phyloP scores from a whole-genome alignment of 2,329 filamentous ascomycete genomes.

The Zymoseptoria tritici region DNA sequence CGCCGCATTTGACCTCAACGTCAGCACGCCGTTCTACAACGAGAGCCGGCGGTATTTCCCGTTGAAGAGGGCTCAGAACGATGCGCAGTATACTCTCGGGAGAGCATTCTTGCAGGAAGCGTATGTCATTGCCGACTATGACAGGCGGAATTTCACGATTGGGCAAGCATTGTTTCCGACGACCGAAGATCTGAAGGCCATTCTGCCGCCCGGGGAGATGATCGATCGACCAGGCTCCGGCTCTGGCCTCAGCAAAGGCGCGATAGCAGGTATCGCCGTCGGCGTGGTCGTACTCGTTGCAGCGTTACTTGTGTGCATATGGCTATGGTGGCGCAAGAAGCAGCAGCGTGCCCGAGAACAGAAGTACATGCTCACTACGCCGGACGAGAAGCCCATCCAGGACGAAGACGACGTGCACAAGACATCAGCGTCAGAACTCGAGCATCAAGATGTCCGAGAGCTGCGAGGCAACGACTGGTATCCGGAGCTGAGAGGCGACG shows the following conservation, averaged over 20 bases:
- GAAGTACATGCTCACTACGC: neutral
- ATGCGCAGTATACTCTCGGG: conserved; percentile 23
- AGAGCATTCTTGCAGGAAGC: conserved; percentile 27
- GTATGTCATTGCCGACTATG: conserved; percentile 17
- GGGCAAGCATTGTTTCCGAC: conserved; percentile 5
- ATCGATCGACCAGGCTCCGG: neutral
- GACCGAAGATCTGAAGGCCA: conserved; percentile 3
- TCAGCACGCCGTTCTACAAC: conserved; percentile 13
- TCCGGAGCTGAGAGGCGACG: neutral
- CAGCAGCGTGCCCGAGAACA: neutral
- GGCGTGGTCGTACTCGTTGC: conserved; percentile 1
- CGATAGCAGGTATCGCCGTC: conserved; percentile 13
- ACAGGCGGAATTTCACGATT: conserved; percentile 11
- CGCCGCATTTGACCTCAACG: conserved; percentile 25
- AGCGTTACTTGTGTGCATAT: neutral
- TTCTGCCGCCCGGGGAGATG: neutral
- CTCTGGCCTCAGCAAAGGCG: conserved; percentile 5
- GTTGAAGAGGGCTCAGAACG: conserved; percentile 19
- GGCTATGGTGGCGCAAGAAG: neutral
- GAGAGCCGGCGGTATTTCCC: conserved; percentile 20
- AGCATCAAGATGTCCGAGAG: neutral
- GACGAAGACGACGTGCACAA: neutral
- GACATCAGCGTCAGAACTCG: neutral
- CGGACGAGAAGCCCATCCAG: neutral
- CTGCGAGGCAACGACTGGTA: neutral